phyloP scores from a whole-genome alignment of 192 early-diverging fungal genomes.

The Umbelopsis vinacea region DNA sequence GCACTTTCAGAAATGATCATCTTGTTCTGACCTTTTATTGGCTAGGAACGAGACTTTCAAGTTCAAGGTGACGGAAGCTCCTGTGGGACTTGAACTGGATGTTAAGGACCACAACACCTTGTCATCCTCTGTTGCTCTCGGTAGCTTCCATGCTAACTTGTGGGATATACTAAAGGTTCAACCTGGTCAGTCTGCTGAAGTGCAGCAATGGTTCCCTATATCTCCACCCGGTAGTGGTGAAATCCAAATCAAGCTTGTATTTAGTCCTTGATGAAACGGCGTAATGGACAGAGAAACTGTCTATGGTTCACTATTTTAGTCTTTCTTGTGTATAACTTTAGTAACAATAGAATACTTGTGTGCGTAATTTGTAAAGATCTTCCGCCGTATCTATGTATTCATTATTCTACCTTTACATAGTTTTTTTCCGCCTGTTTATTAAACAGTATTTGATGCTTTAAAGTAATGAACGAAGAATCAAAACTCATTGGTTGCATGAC shows the following conservation, averaged over 20 bases:
- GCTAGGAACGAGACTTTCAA: constrained; percentile 20
- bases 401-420: background rate
- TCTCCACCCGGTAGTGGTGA: constrained; percentile 25
- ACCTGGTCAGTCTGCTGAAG: background rate
- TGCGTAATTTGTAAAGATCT: no score
- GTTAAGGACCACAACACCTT: constrained; percentile 20
- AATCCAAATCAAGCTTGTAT: constrained; percentile 23
- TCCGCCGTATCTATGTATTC: background rate
- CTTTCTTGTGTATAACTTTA: constrained; percentile 15
- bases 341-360: no score
- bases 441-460: background rate
- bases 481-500: background rate
- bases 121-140: background rate
- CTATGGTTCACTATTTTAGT: background rate
- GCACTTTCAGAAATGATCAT: constrained; percentile 3
- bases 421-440: background rate
- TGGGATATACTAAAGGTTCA: constrained; percentile 19
- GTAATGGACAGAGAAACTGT: no score
- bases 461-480: no score
- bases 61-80: background rate
- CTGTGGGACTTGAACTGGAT: background rate
- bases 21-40: background rate
- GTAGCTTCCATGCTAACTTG: background rate
- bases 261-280: constrained; percentile 7
- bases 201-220: constrained; percentile 22